Evolutionary conservation across 768 basidiomycete species (phyloP).

Genomic region (Tephrocybe sp.): DNA sequence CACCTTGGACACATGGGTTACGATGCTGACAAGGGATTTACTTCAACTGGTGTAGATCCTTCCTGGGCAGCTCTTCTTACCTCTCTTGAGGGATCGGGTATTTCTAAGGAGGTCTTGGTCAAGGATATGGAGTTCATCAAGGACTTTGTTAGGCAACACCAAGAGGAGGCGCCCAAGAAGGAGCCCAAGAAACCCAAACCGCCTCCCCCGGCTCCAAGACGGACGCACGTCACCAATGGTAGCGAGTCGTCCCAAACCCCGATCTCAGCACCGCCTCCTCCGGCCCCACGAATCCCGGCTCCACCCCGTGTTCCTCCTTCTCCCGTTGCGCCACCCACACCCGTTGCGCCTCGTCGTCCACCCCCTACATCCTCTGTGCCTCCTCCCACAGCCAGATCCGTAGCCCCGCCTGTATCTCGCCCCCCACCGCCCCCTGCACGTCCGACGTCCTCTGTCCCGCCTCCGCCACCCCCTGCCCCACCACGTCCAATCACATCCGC

Average conservation of each 20-base stretch:
- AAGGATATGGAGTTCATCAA: conserved; percentile 90
- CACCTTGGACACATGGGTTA: conserved; percentile 97
- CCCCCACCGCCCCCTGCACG: conserved; percentile 13
- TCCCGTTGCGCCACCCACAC: conserved; percentile 6
- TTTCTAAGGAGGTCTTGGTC: conserved; percentile 67
- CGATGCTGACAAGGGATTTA: conserved; percentile 84
- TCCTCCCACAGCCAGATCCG: neutral
- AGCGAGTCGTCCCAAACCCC: conserved; percentile 35
- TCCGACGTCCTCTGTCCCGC: conserved; percentile 20
- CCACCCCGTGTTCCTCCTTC: conserved; percentile 39
- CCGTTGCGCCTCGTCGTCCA: no score
- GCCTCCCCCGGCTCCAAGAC: conserved; percentile 54
- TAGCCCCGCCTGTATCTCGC: neutral
- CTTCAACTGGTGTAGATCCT: conserved; percentile 83
- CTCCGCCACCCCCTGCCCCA: conserved; percentile 18
- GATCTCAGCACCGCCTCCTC: conserved; percentile 33
- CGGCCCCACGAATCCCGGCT: conserved; percentile 26
- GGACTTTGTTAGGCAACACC: conserved; percentile 65
- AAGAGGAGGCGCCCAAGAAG: conserved; percentile 36
- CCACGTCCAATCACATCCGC: conserved; percentile 10
- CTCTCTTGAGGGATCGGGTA: conserved; percentile 61
- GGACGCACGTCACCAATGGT: conserved; percentile 33
- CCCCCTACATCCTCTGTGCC: conserved; percentile 26
- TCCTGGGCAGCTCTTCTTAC: conserved; percentile 80
- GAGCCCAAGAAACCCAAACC: conserved; percentile 43